Evolutionary conservation across 1,284 basidiomycete species (phyloP).

Genomic region (Anthracocystis setariae): DNA sequence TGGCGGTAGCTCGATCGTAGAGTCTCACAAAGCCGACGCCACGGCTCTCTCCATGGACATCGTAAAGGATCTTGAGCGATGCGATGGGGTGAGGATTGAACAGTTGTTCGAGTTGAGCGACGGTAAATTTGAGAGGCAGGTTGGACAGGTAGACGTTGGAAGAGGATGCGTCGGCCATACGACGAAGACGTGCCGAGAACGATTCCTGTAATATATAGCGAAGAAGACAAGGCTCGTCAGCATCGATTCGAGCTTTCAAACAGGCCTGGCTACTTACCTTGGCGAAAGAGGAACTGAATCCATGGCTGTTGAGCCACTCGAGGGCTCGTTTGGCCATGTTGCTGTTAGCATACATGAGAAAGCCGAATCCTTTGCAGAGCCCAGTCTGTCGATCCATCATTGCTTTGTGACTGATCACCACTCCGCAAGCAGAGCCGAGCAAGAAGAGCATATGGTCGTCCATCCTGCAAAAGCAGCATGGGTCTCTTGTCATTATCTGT

Average conservation of each 20-base stretch:
- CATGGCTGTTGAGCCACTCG: conserved; percentile 45
- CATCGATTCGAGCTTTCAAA: too few relatives aligned
- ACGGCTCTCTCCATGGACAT: conserved; percentile 51
- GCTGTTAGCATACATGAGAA: conserved; percentile 54
- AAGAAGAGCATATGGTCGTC: conserved; percentile 51
- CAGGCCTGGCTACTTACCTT: conserved; percentile 19
- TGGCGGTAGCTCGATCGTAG: conserved; percentile 46
- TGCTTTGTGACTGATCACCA: conserved; percentile 61
- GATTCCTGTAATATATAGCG: conserved; percentile 36
- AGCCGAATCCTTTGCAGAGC: conserved; percentile 61
- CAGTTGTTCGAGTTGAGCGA: conserved; percentile 57
- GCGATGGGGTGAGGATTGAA: conserved; percentile 56
- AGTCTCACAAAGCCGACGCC: conserved; percentile 61
- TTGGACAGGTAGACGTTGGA: conserved; percentile 63
- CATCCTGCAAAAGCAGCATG: conserved; percentile 25
- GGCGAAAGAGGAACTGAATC: conserved; percentile 54
- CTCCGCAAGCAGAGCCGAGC: conserved; percentile 56
- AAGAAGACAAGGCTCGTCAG: too few relatives aligned
- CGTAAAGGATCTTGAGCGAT: conserved; percentile 56
- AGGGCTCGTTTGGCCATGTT: conserved; percentile 54
- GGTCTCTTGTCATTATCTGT: background rate
- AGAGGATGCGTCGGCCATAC: conserved; percentile 50
- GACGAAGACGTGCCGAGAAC: conserved; percentile 50
- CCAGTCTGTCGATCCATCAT: conserved; percentile 60
- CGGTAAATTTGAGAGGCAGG: conserved; percentile 42